Evolutionary conservation across 805 yeast genomes (phyloP).

Genomic region (Cyberlindnera mississippiensis): DNA sequence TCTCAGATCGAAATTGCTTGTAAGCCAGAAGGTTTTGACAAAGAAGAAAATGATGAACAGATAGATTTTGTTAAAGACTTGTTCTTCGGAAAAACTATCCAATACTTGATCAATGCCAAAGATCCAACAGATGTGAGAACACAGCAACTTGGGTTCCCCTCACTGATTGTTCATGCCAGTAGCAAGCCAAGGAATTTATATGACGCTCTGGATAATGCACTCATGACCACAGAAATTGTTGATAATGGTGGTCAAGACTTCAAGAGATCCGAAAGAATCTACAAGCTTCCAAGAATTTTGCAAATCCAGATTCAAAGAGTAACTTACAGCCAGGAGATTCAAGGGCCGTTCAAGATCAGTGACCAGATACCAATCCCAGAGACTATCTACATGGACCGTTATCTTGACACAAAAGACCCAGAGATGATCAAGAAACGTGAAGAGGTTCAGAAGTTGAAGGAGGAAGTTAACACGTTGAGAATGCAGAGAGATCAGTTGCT

Average conservation of each 20-base stretch:
- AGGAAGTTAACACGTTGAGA: slow-evolving; percentile 42
- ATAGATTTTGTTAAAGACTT: slow-evolving; percentile 72
- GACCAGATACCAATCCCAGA: slow-evolving; percentile 82
- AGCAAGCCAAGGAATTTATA: slow-evolving; percentile 87
- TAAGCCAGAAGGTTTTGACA: slow-evolving; percentile 59
- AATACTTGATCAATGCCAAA: slow-evolving; percentile 53
- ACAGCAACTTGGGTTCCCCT: slow-evolving; percentile 67
- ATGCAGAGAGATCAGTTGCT: slow-evolving; percentile 40
- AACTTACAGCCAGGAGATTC: slow-evolving; percentile 70
- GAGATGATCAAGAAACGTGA: slow-evolving; percentile 48
- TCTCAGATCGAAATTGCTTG: slow-evolving; percentile 88
- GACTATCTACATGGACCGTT: slow-evolving; percentile 80
- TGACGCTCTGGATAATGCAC: slow-evolving; percentile 84
- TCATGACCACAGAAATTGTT: slow-evolving; percentile 62
- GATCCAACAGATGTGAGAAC: slow-evolving; percentile 33
- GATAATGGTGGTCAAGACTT: slow-evolving; percentile 67
- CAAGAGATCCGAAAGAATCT: slow-evolving; percentile 27
- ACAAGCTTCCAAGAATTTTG: slow-evolving; percentile 63
- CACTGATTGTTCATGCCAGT: slow-evolving; percentile 79
- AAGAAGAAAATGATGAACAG: slow-evolving; percentile 67
- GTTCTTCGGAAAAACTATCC: slow-evolving; percentile 84
- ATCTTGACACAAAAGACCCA: slow-evolving; percentile 62
- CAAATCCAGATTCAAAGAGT: slow-evolving; percentile 95
- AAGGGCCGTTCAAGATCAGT: slow-evolving; percentile 75
- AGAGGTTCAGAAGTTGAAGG: slow-evolving; percentile 58